These are phyloP conservation scores for Canavalia ensiformis DNA, from an alignment of 306 rosid species.

Conservation along the genomic window DNA sequence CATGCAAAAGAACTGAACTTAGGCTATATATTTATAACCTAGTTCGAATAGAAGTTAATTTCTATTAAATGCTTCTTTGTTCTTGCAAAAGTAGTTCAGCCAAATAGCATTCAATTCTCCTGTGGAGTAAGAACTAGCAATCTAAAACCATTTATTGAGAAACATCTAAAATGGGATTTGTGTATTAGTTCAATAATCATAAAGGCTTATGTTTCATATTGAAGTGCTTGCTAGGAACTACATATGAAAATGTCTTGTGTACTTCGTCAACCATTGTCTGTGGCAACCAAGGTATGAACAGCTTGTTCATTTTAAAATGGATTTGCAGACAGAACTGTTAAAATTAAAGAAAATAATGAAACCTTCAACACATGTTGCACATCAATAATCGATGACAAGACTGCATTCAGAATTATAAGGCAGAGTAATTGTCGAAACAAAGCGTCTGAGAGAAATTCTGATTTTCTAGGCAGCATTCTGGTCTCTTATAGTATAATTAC, in stretches of 20 bases:
- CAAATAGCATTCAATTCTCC: constrained; percentile 2
- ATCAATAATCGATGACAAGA: neutral
- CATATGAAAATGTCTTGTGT: no score
- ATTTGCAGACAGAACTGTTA: neutral
- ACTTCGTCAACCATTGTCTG: no score
- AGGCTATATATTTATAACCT: neutral
- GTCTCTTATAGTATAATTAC: neutral
- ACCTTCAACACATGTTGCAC: neutral
- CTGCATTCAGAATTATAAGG: constrained; percentile 1
- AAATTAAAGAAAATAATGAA: neutral
- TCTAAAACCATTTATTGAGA: neutral
- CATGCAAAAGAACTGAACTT: constrained; percentile 4
- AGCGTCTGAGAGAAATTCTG: constrained; percentile 14
- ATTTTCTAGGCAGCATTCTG: neutral
- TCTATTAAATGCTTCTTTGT: neutral
- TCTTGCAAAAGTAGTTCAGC: constrained; percentile 1
- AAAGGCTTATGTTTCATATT: neutral
- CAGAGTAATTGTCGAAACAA: neutral
- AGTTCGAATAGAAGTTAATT: neutral
- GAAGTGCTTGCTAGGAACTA: neutral
- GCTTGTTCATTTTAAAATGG: neutral
- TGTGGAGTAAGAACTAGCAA: neutral
- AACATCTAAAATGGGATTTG: no score
- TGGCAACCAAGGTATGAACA: neutral
- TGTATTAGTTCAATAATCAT: neutral